Evolutionary conservation across 441 rosid genomes (phyloP).

Genomic region (Manihot esculenta): DNA sequence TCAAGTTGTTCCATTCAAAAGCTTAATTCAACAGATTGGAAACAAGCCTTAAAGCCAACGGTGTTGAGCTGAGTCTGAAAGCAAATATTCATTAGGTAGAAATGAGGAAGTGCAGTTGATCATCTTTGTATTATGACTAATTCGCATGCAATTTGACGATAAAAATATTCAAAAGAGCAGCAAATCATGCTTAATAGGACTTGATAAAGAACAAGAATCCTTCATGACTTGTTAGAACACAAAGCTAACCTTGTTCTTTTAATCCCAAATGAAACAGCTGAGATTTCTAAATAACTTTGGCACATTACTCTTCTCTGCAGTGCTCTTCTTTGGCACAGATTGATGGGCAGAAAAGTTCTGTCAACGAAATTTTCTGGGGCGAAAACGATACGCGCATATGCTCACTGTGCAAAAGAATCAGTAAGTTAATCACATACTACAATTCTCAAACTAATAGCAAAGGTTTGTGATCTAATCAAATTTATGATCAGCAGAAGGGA

Average conservation of each 20-base stretch:
- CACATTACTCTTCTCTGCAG: constrained; percentile 43
- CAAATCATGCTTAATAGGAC: background rate
- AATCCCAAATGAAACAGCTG: background rate
- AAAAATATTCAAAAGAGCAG: background rate
- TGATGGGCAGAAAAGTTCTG: constrained; percentile 79
- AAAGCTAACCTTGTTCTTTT: too few species aligned
- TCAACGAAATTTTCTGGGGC: constrained; percentile 63
- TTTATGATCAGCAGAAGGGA: constrained; percentile 60
- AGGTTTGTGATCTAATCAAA: constrained; percentile 16
- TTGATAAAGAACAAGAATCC: background rate
- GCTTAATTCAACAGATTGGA: background rate
- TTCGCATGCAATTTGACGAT: background rate
- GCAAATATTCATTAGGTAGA: too few species aligned
- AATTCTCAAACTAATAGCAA: background rate
- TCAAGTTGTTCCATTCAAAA: background rate
- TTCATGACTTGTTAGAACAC: background rate
- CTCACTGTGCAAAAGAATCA: constrained; percentile 80
- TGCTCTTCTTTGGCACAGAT: constrained; percentile 80
- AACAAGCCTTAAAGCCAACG: background rate
- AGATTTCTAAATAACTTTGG: background rate
- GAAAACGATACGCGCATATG: constrained; percentile 63
- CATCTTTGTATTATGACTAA: background rate
- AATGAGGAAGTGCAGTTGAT: background rate
- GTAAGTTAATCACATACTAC: constrained; percentile 34
- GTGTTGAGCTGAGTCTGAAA: background rate